These are phyloP conservation scores for Hyphopichia pseudoburtonii DNA, from an alignment of 1,139 yeast species.

Conservation along the genomic window DNA sequence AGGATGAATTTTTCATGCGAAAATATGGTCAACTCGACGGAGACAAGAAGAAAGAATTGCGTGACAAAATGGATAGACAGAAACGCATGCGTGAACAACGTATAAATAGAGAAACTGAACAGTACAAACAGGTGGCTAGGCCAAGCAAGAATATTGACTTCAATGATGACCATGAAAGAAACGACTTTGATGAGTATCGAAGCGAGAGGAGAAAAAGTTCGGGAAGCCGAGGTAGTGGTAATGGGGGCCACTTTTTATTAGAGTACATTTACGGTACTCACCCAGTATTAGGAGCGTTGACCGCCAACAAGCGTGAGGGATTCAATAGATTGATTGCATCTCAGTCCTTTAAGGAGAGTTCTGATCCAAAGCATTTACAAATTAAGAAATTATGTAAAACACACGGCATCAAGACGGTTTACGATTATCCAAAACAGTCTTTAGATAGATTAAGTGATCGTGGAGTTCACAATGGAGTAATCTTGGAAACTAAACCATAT, in stretches of 20 bases:
- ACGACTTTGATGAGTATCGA: neutral
- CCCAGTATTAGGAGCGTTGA: constrained; percentile 69
- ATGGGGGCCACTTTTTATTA: no score
- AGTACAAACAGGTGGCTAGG: neutral
- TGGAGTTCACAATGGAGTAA: constrained; percentile 83
- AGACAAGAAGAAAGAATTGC: constrained; percentile 27
- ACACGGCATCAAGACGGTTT: constrained; percentile 42
- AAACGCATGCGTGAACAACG: constrained; percentile 23
- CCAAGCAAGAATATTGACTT: neutral
- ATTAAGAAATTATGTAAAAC: constrained; percentile 48
- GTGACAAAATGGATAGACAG: constrained; percentile 39
- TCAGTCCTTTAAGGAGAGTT: constrained; percentile 29
- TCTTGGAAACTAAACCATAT: constrained; percentile 65
- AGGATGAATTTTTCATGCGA: constrained; percentile 42
- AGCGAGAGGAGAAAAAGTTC: no score
- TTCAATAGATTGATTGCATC: constrained; percentile 54
- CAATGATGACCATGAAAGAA: constrained; percentile 6
- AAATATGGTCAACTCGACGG: constrained; percentile 37
- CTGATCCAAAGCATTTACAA: constrained; percentile 24
- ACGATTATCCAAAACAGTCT: constrained; percentile 51
- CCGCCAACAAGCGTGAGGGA: constrained; percentile 52
- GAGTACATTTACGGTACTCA: constrained; percentile 80
- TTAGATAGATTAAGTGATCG: constrained; percentile 61
- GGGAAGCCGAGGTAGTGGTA: no score
- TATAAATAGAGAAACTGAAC: constrained; percentile 12